Base-by-base conservation (phyloP, 2,329 filamentous ascomycete genomes). In the Cladophialophora chaetospira region DNA sequence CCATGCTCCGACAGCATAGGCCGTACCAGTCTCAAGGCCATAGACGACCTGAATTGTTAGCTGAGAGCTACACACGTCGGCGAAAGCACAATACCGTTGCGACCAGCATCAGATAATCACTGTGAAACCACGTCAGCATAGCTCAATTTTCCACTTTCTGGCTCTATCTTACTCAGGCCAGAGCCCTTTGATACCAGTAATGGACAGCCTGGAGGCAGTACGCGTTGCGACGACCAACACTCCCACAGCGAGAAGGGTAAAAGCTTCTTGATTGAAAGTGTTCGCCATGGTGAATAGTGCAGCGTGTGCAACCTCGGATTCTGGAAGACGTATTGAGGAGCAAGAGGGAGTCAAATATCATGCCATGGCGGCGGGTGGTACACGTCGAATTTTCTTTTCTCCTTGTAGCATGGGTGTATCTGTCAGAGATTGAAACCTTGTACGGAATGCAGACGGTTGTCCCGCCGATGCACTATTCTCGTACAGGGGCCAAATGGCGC, bases 171-270 rank as follows among this genome's bases (percentile, higher is more conserved):
- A 57, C 55, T 11, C 83, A 82, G 1, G 78, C 77, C 9, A 68
- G 69, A 55, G 65, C 58, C 67, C 54, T 47, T 61, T 63, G n/a
- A 61, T 60, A 2, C 68, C 68, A 5, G 63, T 62, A 5, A 72
- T 69, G 28, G 67, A 72, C 62, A 79, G 72, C 44, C 84, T 74
- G 8, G 80, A 75, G 49, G 75, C 77, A 1, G 77, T 76, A 28
- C 84, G 76, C 9, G 86, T 64, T 5, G 67, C 66, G 10, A 84
- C 83, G 43, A 82, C 64, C 28, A 75, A 51, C 15, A 82, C 67
- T 4, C 78, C 81, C 21, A 84, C 63, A 0, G 69, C 77, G 13
- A 40, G 36, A 11, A 40, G 36, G 3, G 36, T 40, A 40, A 40
- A 40, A 4, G 36, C 36, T 19, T 40, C 36, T 15, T 15, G 17